Evolutionary conservation across 1,284 basidiomycete genomes (phyloP).

Genomic region (Ceratorhiza oryzae-sativae): DNA sequence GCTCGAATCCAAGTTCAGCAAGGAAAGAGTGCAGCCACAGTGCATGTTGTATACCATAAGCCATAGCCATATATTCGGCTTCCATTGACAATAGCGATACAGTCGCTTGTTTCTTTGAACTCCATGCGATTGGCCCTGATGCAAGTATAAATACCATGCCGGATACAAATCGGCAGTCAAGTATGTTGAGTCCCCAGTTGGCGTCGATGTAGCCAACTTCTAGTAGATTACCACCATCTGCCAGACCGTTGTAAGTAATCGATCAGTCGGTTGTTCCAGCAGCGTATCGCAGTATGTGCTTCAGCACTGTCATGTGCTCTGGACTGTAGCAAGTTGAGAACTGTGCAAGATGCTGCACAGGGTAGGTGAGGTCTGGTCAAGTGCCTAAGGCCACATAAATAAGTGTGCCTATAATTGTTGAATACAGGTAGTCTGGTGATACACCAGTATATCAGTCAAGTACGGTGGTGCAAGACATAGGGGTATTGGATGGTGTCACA

Average conservation of each 20-base stretch:
- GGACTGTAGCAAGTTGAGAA: background rate
- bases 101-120: conserved; percentile 51
- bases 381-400: background rate
- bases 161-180: conserved; percentile 50
- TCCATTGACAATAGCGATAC: conserved; percentile 53
- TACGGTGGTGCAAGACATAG: background rate
- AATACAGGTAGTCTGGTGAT: background rate
- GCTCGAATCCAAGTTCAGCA: too few relatives aligned
- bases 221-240: too few relatives aligned
- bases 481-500: background rate
- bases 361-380: too few relatives aligned
- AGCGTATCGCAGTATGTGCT: background rate
- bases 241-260: too few relatives aligned
- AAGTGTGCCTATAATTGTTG: background rate
- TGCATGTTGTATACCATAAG: too few relatives aligned
- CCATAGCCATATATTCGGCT: conserved; percentile 51
- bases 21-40: too few relatives aligned
- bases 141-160: conserved; percentile 52
- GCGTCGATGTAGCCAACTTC: too few relatives aligned
- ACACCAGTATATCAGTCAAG: background rate
- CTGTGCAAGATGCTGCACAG: too few relatives aligned
- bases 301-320: background rate
- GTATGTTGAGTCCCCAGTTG: conserved; percentile 50
- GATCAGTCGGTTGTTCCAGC: too few relatives aligned
- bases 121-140: conserved; percentile 52